These are phyloP conservation scores for Cavenderia fasciculata DNA, from an alignment of 78 protist species.

Conservation along the genomic window DNA sequence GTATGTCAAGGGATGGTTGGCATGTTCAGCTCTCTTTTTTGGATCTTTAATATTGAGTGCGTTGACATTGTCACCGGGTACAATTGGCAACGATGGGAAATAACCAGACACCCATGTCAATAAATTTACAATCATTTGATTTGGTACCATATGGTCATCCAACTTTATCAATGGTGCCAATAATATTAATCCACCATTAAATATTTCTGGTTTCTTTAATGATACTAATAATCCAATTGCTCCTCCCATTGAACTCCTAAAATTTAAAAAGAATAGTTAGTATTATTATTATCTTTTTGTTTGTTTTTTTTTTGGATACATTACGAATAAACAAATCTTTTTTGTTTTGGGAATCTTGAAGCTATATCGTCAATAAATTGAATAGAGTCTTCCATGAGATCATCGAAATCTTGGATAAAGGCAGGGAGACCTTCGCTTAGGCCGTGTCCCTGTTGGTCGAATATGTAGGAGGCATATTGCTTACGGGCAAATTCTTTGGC, in stretches of 20 bases:
- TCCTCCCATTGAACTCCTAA: conserved; percentile 43
- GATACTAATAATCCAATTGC: conserved; percentile 34
- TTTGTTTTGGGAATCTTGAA: conserved; percentile 30
- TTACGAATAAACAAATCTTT: conserved; percentile 35
- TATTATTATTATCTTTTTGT: too few relatives aligned
- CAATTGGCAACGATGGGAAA: conserved; percentile 50
- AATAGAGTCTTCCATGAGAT: conserved; percentile 52
- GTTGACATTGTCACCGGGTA: conserved; percentile 69
- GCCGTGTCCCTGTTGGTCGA: conserved; percentile 74
- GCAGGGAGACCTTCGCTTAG: conserved; percentile 31
- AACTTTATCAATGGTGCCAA: conserved; percentile 64
- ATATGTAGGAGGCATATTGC: conserved; percentile 34
- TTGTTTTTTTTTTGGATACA: too few relatives aligned
- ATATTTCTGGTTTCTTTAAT: conserved; percentile 28
- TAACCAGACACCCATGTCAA: conserved; percentile 14
- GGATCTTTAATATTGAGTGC: conserved; percentile 60
- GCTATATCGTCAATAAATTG: conserved; percentile 17
- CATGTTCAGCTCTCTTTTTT: conserved; percentile 35
- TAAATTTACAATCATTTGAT: background rate
- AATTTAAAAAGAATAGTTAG: too few relatives aligned
- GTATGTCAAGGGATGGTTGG: conserved; percentile 61
- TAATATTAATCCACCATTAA: conserved; percentile 51
- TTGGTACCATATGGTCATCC: conserved; percentile 62
- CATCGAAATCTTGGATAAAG: conserved; percentile 38
- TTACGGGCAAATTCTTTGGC: conserved; percentile 3